phyloP scores from a whole-genome alignment of 495 filamentous ascomycete genomes.

The Neurospora pannonica region DNA sequence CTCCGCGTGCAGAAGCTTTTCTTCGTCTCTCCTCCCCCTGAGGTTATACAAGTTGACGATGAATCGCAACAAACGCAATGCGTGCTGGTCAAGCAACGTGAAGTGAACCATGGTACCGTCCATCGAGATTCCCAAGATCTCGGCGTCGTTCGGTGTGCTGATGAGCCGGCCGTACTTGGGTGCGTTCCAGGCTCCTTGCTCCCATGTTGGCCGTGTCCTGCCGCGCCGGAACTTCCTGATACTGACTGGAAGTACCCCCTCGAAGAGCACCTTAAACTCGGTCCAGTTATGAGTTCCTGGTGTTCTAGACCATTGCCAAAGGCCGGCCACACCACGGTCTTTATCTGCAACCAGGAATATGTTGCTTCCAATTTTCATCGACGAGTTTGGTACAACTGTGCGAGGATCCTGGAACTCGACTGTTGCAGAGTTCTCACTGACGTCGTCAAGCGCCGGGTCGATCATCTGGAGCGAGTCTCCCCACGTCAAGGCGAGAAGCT shows the following conservation, averaged over 20 bases:
- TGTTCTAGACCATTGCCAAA: conserved; percentile 37
- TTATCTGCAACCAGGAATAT: conserved; percentile 39
- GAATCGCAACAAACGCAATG: conserved; percentile 53
- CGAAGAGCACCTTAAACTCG: conserved; percentile 38
- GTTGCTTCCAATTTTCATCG: conserved; percentile 10
- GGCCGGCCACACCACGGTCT: conserved; percentile 36
- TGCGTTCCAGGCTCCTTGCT: conserved; percentile 11
- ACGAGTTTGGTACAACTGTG: not conserved
- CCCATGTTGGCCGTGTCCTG: conserved; percentile 35
- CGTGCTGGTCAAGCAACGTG: conserved; percentile 40
- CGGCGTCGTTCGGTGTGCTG: conserved; percentile 23
- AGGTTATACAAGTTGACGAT: conserved; percentile 48
- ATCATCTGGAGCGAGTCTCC: conserved; percentile 39
- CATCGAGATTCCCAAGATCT: conserved; percentile 52
- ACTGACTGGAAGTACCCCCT: conserved; percentile 39
- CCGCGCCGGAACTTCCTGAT: conserved; percentile 40
- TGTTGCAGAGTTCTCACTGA: not conserved
- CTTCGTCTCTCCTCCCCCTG: conserved; percentile 7
- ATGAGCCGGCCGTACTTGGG: conserved; percentile 21
- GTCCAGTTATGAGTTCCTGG: conserved; percentile 14
- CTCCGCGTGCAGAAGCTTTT: not conserved
- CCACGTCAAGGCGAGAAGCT: conserved; percentile 33
- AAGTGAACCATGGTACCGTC: conserved; percentile 59
- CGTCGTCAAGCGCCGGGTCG: conserved; percentile 12
- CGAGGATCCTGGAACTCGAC: not conserved